phyloP scores from a whole-genome alignment of 495 filamentous ascomycete genomes.

The Rostrohypoxylon terebratum region DNA sequence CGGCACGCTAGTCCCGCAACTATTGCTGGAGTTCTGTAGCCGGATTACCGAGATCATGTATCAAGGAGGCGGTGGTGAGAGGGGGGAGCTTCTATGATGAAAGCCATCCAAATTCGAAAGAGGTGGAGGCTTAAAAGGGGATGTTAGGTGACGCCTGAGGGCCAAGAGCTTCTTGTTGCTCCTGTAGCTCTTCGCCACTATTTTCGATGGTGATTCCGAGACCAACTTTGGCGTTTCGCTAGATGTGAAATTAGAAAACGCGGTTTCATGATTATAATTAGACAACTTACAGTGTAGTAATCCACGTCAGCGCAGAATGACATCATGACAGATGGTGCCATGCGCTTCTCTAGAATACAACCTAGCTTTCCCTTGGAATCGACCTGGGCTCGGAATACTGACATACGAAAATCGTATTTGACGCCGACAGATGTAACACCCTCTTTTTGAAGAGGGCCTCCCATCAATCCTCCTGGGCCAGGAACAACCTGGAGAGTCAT shows the following conservation, averaged over 20 bases:
- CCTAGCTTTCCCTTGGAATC: constrained; percentile 94
- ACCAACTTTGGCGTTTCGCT: constrained; percentile 96
- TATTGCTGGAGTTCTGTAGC: constrained; percentile 12
- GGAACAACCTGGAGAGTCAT: constrained; percentile 88
- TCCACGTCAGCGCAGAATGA: constrained; percentile 98
- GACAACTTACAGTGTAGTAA: constrained; percentile 83
- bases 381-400: constrained; percentile 93
- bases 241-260: constrained; percentile 45
- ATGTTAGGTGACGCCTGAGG: constrained; percentile 63
- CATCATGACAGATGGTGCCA: constrained; percentile 88
- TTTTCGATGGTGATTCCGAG: constrained; percentile 95
- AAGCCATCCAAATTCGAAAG: constrained; percentile 40
- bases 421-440: constrained; percentile 91
- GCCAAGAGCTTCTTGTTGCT: constrained; percentile 78
- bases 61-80: constrained; percentile 33
- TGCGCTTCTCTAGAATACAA: constrained; percentile 93
- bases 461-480: constrained; percentile 71
- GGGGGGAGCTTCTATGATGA: constrained; percentile 43
- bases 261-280: not conserved
- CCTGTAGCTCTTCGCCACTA: constrained; percentile 88
- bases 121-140: constrained; percentile 62
- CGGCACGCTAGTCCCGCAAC: constrained; percentile 19
- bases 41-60: constrained; percentile 27
- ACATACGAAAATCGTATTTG: constrained; percentile 97
- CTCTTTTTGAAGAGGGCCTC: constrained; percentile 78